Evolutionary conservation across 257 asterid species (phyloP).

Genomic region (Forsythia viridissima): DNA sequence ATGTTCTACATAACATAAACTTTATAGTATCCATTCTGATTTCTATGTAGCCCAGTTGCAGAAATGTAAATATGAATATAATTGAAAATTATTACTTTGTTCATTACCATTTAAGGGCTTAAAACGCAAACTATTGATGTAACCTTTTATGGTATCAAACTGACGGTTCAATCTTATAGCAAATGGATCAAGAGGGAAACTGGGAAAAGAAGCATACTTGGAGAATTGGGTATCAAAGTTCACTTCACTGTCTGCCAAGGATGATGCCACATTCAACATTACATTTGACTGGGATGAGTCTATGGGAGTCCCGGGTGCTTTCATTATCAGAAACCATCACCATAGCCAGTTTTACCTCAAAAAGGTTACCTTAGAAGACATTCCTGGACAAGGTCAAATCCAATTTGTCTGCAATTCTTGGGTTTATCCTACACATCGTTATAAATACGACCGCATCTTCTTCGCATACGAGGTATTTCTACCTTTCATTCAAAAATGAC

Average conservation of each 20-base stretch:
- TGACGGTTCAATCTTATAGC: neutral
- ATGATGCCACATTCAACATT: neutral
- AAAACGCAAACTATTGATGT: neutral
- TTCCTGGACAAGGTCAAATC: constrained; percentile 44
- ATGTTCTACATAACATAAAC: neutral
- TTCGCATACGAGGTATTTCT: constrained; percentile 41
- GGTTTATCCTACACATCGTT: constrained; percentile 42
- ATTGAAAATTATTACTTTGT: neutral
- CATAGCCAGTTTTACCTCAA: constrained; percentile 50
- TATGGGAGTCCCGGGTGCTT: constrained; percentile 45
- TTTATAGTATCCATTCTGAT: neutral
- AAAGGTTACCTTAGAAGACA: constrained; percentile 46
- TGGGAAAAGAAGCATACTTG: constrained; percentile 1
- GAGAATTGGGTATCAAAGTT: neutral
- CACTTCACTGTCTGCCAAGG: neutral
- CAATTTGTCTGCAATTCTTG: constrained; percentile 62
- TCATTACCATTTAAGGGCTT: neutral
- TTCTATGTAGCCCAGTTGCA: neutral
- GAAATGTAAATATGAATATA: neutral
- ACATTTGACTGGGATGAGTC: constrained; percentile 46
- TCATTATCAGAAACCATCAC: constrained; percentile 39
- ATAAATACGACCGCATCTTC: constrained; percentile 42
- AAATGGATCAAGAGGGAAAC: neutral
- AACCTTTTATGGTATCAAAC: neutral
- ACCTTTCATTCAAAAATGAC: neutral